Conservation (phyloP, 495 filamentous ascomycete species). For the Hypomontagnella submonticulosa region DNA sequence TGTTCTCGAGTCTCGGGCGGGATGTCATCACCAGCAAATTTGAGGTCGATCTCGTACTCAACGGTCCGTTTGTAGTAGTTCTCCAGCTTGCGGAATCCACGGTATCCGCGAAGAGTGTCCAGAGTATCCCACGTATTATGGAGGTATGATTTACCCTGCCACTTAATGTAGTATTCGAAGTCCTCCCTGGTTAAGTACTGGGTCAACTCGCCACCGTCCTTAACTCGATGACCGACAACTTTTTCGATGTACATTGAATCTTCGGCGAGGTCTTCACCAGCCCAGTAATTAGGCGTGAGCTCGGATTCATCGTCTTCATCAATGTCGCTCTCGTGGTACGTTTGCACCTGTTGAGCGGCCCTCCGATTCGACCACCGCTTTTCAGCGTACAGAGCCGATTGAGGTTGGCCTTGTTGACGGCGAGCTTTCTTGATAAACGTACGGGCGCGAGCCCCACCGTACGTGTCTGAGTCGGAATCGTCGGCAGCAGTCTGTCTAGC, state of each 20-base stretch:
- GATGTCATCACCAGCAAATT: conserved; percentile 73
- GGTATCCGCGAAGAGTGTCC: conserved; percentile 66
- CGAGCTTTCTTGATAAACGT: conserved; percentile 75
- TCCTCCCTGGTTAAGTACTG: conserved; percentile 75
- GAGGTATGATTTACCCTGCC: conserved; percentile 93
- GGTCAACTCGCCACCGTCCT: conserved; percentile 70
- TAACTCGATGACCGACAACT: conserved; percentile 84
- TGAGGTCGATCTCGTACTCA: conserved; percentile 75
- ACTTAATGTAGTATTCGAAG: conserved; percentile 96
- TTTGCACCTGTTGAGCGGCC: conserved; percentile 80
- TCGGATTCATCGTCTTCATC: conserved; percentile 74
- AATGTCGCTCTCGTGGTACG: conserved; percentile 83
- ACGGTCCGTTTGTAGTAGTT: conserved; percentile 92
- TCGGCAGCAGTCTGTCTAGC: conserved; percentile 67
- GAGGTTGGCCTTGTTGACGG: conserved; percentile 69
- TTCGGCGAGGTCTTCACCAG: conserved; percentile 68
- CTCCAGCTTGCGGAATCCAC: conserved; percentile 86
- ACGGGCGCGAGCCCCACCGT: conserved; percentile 76
- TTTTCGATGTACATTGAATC: conserved; percentile 85
- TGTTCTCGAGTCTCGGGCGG: conserved; percentile 90
- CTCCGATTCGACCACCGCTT: conserved; percentile 89
- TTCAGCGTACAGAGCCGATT: conserved; percentile 74
- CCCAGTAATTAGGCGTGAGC: conserved; percentile 71
- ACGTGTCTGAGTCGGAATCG: conserved; percentile 76
- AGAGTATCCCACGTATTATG: conserved; percentile 94